Conservation (phyloP, 2,329 filamentous ascomycete genomes). For the Juglanconis sp. region DNA sequence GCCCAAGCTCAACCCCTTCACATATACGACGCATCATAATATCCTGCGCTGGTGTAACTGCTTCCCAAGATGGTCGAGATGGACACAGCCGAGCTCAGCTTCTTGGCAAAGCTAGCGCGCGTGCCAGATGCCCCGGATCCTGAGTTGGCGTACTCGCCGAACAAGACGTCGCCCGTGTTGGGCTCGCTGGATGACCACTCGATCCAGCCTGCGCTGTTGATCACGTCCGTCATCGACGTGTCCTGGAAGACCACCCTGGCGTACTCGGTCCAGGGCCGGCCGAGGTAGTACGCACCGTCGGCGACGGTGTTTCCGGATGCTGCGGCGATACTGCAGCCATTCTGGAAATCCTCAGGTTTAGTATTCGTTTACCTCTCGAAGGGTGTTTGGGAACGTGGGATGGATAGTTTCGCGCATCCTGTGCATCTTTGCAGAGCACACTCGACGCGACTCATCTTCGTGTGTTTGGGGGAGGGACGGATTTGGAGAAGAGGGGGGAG, state of each 20-base stretch:
- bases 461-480: not conserved
- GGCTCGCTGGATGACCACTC: constrained; percentile 48
- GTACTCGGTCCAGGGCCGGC: constrained; percentile 45
- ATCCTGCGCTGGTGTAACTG: constrained; percentile 24
- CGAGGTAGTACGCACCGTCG: constrained; percentile 42
- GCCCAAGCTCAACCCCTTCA: constrained; percentile 1
- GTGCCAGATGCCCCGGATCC: constrained; percentile 53
- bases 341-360: constrained; percentile 12
- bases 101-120: constrained; percentile 42
- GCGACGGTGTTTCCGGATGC: constrained; percentile 34
- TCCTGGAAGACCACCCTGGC: constrained; percentile 47
- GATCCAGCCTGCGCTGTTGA: constrained; percentile 58
- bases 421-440: not conserved
- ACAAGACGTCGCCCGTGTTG: constrained; percentile 51
- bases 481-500: not conserved
- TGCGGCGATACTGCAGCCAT: constrained; percentile 40
- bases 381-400: too few relatives aligned
- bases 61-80: constrained; percentile 29
- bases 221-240: constrained; percentile 48
- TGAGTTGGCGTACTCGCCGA: constrained; percentile 58
- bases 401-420: not conserved
- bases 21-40: constrained; percentile 28
- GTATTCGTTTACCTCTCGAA: not conserved
- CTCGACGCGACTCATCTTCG: too few relatives aligned
- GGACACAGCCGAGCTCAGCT: constrained; percentile 32